Base-by-base conservation (phyloP, 768 basidiomycete genomes). In the Leccinum longicurvipes region DNA sequence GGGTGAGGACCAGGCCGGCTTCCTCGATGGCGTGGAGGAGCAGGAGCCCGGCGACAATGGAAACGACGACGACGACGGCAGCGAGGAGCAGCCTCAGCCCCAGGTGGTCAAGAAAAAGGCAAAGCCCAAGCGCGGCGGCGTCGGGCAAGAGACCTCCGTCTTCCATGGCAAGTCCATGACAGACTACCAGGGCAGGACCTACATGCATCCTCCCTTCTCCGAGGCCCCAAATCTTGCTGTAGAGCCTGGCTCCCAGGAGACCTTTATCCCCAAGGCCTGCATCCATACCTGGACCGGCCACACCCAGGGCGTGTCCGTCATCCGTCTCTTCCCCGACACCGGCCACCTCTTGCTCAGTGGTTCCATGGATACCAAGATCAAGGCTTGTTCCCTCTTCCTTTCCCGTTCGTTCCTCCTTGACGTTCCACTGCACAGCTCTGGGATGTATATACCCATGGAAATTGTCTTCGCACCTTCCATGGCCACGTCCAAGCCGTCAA, bases 281-380 rank as follows among this genome's bases (percentile, higher is more conserved):
- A 84, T 95, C 55, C 97, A 98, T 69, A 98, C 97, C 0, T 98
- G 93, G 91, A 97, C 94, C 3, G 97, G 97, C 1, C 97, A 99
- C 72, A 98, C 93, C 11, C 89, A 91, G 71, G 97, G 91, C 25
- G 93, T 99, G 3, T 92, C 92, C n/a, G 90, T 88, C 47, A 86
- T 99, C 56, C 89, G 93, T 51, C 78, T 92, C 34, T 96, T 98
- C 76, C 97, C 97, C 21, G 81, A 87, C 55, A 92, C 91, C 7
- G 95, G 93, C 0, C 97, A 99, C 74, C 79, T 99, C 12, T 71
- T 99, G 55, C 83, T 99, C 58, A 93, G 90, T 69, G 96, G 89
- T 1, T 93, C 91, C 46, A 94, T 98, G 93, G 97, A 99, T 72
- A 98, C 93, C 9, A 95, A 98, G 72, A 91, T 99, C 76, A 99